Conservation (phyloP, 345 rosid genomes). For the Linum lewisii region DNA sequence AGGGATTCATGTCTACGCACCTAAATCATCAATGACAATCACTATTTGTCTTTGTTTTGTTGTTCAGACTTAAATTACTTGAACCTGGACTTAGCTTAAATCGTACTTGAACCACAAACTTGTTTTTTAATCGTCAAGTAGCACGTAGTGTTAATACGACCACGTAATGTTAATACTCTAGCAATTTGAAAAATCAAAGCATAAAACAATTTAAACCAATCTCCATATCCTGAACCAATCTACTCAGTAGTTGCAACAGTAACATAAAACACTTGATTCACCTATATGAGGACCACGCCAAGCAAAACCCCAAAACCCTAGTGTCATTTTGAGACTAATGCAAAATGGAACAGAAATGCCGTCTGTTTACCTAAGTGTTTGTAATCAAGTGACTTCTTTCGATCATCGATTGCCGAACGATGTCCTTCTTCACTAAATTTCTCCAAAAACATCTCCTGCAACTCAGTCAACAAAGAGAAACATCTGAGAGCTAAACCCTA, state of each 20-base stretch:
- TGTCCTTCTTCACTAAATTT: constrained; percentile 59
- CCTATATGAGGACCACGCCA: neutral
- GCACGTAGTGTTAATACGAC: no score
- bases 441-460: constrained; percentile 68
- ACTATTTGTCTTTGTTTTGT: no score
- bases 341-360: neutral
- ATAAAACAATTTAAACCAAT: neutral
- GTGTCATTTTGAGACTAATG: neutral
- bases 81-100: no score
- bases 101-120: no score
- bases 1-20: no score
- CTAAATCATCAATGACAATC: no score
- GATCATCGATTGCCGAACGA: constrained; percentile 33
- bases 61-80: no score
- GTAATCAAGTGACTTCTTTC: constrained; percentile 57
- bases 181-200: no score
- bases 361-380: constrained; percentile 48
- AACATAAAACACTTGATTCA: neutral
- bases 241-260: neutral
- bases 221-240: neutral
- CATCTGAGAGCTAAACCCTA: neutral
- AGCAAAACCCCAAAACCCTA: neutral
- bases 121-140: no score
- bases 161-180: no score
- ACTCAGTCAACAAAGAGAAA: neutral